Evolutionary conservation across 1,284 basidiomycete genomes (phyloP), one percentile per base, ranked within the genome.

Genomic region (Macrocystidia cucumis): DNA sequence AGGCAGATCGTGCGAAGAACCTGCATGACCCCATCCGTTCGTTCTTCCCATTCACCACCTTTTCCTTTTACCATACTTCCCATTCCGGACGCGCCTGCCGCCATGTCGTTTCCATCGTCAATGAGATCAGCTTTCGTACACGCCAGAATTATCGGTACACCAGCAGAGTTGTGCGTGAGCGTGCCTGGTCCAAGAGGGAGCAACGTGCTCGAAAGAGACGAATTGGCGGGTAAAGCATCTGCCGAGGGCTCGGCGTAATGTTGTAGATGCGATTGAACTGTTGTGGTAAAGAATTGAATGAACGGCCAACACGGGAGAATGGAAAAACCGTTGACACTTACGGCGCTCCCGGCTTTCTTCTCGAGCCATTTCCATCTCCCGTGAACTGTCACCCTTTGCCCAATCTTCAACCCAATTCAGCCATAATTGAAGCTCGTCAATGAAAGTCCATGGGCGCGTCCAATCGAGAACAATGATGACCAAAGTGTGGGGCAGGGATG

Each of bases 11-110:
- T 91, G 19, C 95, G 76, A 35, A 98, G 67, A 14, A 91, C 79
- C 52, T 98, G 95, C 78, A 98, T 95, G 13, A 97, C 73, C 35
- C 88, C 88, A 56, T 98, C 95, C 32, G 92, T 93, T 47, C 88
- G 73, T 56, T 98, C 95, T 57, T 98, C 96, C 84, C 91, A 93
- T 49, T 87, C 85, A 8, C 76, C 83, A 1, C 84, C 85, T 55
- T 87, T 89, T 1, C 84, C 85, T 57, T 86, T 88, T 2, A 86
- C 82, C 78, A 87, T 87, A 9, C 74, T 74, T 12, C 82, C 80
- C 79, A 83, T 86, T 2, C 77, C 81, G 2, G 75, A 74, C 2
- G 74, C 60, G 18, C 81, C 82, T 8, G 77, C 74, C 16, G 76
- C 77, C 47, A 81, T 72, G 45, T 91, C 87, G 40, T 71, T 75